phyloP scores from a whole-genome alignment of 768 basidiomycete species.

The Collybiopsis confluens region DNA sequence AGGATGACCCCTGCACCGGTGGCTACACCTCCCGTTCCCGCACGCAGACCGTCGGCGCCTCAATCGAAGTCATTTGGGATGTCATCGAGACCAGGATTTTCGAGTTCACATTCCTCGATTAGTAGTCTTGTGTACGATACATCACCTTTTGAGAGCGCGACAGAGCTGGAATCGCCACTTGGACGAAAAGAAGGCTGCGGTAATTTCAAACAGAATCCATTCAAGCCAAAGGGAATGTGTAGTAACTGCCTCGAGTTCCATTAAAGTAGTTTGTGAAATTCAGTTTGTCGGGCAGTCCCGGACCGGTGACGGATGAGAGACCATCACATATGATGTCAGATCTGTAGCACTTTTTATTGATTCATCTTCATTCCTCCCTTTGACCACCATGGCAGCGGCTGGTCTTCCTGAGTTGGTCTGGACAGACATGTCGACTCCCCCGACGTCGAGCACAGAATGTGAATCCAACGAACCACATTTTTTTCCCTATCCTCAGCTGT shows the following conservation, averaged over 20 bases:
- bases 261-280: conserved; percentile 8
- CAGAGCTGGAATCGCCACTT: conserved; percentile 33
- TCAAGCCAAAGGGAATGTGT: conserved; percentile 63
- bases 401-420: not conserved
- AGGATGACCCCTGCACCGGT: conserved; percentile 22
- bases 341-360: too few relatives aligned
- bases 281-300: too few relatives aligned
- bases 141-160: conserved; percentile 65
- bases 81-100: not conserved
- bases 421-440: not conserved
- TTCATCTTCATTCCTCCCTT: too few relatives aligned
- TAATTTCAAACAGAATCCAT: conserved; percentile 63
- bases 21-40: conserved; percentile 46
- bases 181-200: conserved; percentile 28
- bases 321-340: too few relatives aligned
- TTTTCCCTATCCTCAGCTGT: not conserved
- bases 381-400: too few relatives aligned
- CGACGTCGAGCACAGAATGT: not conserved
- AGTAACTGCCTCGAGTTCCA: conserved; percentile 63
- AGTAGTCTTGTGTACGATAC: conserved; percentile 36
- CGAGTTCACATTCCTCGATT: conserved; percentile 29
- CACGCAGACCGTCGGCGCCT: conserved; percentile 26
- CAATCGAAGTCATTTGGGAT: conserved; percentile 14
- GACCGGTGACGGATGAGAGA: too few relatives aligned
- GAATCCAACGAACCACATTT: not conserved